Conservation (phyloP, 129 eudicot genomes). For the sunflower (Helianthus annuus) region HanXRQr2.0-SUNRISE NC_035447.2:173421821-173422320, state of each 20-base stretch:
- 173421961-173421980: slow-evolving; percentile 89
- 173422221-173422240: slow-evolving; percentile 43
- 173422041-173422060: slow-evolving; percentile 83
- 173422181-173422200: slow-evolving; percentile 33
- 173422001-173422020: slow-evolving; percentile 69
- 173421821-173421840: slow-evolving; percentile 73
- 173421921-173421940: slow-evolving; percentile 59
- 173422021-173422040: slow-evolving; percentile 66
- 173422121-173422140: neutral
- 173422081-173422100: slow-evolving; percentile 73
- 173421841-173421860: slow-evolving; percentile 85
- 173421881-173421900: slow-evolving; percentile 69
- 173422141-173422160: slow-evolving; percentile 4
- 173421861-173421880: slow-evolving; percentile 77
- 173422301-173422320: slow-evolving; percentile 28
- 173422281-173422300: slow-evolving; percentile 47
- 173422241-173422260: slow-evolving; percentile 71
- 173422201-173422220: slow-evolving; percentile 28
- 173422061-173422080: slow-evolving; percentile 96
- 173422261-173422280: slow-evolving; percentile 63
- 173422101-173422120: neutral
- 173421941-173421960: slow-evolving; percentile 90
- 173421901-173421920: slow-evolving; percentile 66
- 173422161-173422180: slow-evolving; percentile 13
- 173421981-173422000: slow-evolving; percentile 66